Base-by-base conservation (phyloP, 140 eudicot species). In the Stevia rebaudiana region DNA sequence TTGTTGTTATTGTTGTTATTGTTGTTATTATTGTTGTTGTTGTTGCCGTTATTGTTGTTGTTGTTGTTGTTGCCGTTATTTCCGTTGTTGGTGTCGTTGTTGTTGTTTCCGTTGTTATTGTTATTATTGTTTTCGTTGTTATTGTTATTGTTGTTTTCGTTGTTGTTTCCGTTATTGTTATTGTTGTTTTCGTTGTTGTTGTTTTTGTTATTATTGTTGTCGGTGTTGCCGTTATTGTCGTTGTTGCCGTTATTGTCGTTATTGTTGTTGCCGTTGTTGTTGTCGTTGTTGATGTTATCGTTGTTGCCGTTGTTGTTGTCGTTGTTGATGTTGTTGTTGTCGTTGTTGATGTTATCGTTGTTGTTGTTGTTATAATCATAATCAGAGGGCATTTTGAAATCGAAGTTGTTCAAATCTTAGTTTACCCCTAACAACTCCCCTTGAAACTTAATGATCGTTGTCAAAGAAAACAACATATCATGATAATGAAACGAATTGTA, bases 341-440 rank as follows among this genome's bases (percentile, higher is more conserved):
- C 5, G 17, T 23, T 48, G 30, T 62, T 55, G 37, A 69, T 51
- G 16, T 67, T 57, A n/a, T 68, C 19, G 18, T 36, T 11, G 33
- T 59, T 11, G 43, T 39, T 6, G 37, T 28, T 30, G 52, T 59
- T 40, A 31, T 69, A 19, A 43, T 69, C 33, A 22, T 44, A 43
- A 63, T 42, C 67, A 2, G 65, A 13, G 74, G 77, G 77, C 77
- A 72, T 72, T 51, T 72, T 72, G 70, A 50, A 52, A 72, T 63
- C 58, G 41, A 51, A 21, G 56, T 16, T 50, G 42, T 17, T 16
- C 3, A 30, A 11, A 69, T 56, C 44, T 44, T 43, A 30, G 47
- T 30, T 43, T 57, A 17, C 58, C 49, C 58, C 56, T 55, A 53
- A 52, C 42, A 11, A 11, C 12, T 51, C 30, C 51, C 52, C 63